Conservation (phyloP, 108 stramenopile genomes). For the Discostella pseudostelligera region DNA sequence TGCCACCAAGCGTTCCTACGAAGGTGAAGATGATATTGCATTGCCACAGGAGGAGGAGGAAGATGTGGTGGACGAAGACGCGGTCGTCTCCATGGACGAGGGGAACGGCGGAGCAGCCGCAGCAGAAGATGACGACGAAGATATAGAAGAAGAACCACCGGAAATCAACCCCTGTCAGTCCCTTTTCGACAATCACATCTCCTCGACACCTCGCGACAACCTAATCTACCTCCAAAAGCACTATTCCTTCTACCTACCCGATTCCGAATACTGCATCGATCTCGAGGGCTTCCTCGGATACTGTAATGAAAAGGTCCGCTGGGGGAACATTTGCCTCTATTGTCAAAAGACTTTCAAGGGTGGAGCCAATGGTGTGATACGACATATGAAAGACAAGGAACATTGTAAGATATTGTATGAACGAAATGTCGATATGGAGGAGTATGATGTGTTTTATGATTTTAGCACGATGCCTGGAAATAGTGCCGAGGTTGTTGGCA, state of each 20-base stretch:
- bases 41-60: slow-evolving; percentile 14
- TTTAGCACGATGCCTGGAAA: slow-evolving; percentile 75
- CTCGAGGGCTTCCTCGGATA: slow-evolving; percentile 85
- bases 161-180: slow-evolving; percentile 83
- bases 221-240: slow-evolving; percentile 68
- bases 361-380: slow-evolving; percentile 64
- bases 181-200: slow-evolving; percentile 79
- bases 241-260: slow-evolving; percentile 93
- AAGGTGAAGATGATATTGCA: slow-evolving; percentile 9
- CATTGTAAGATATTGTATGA: slow-evolving; percentile 94
- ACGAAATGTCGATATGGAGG: slow-evolving; percentile 86
- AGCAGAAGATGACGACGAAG: slow-evolving; percentile 13
- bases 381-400: slow-evolving; percentile 78
- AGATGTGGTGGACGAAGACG: slow-evolving; percentile 9
- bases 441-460: slow-evolving; percentile 96
- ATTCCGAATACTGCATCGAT: slow-evolving; percentile 84
- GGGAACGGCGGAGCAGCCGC: slow-evolving; percentile 2
- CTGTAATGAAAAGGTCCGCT: slow-evolving; percentile 92
- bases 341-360: slow-evolving; percentile 84
- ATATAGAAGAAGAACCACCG: slow-evolving; percentile 58
- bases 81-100: slow-evolving; percentile 1
- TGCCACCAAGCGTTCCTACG: slow-evolving; percentile 20
- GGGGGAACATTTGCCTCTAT: slow-evolving; percentile 90
- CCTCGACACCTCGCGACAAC: slow-evolving; percentile 57
- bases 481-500: slow-evolving; percentile 39